These are phyloP conservation scores for Cryphonectria nitschkei DNA, from an alignment of 2,329 filamentous ascomycete species.

Conservation along the genomic window DNA sequence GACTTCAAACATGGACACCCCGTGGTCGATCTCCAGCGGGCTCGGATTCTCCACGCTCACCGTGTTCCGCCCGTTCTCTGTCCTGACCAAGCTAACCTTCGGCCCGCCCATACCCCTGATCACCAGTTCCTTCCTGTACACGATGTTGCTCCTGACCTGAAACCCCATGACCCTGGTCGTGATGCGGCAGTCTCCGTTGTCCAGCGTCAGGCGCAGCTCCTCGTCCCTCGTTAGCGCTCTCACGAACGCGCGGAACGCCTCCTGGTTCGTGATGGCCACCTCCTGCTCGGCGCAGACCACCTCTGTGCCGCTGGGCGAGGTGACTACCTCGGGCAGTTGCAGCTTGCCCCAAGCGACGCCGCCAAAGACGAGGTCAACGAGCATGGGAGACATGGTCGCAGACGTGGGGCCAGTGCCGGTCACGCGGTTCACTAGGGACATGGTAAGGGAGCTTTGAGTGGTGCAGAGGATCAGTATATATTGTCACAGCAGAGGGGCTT, in stretches of 20 bases:
- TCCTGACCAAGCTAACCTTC: slow-evolving; percentile 30
- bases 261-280: slow-evolving; percentile 37
- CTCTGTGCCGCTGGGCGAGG: slow-evolving; percentile 36
- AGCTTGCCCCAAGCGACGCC: slow-evolving; percentile 38
- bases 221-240: slow-evolving; percentile 38
- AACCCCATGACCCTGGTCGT: slow-evolving; percentile 31
- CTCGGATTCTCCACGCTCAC: slow-evolving; percentile 38
- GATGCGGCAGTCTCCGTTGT: slow-evolving; percentile 37
- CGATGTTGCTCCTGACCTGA: slow-evolving; percentile 32
- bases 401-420: slow-evolving; percentile 38
- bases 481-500: not conserved
- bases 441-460: slow-evolving; percentile 35
- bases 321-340: slow-evolving; percentile 36
- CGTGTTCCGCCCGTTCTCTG: slow-evolving; percentile 31
- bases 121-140: slow-evolving; percentile 37
- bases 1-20: slow-evolving; percentile 39
- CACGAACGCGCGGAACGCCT: slow-evolving; percentile 38
- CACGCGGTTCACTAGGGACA: slow-evolving; percentile 38
- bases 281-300: slow-evolving; percentile 36
- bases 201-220: slow-evolving; percentile 36
- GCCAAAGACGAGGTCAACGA: slow-evolving; percentile 38
- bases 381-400: slow-evolving; percentile 37
- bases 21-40: slow-evolving; percentile 39
- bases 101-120: slow-evolving; percentile 37
- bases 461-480: slow-evolving; percentile 13